A percentile compares a stretch with the other conserved stretches of the same genome.
Conservation (phyloP, 257 asterid genomes). For the Nicotiana noctiflora region DNA sequence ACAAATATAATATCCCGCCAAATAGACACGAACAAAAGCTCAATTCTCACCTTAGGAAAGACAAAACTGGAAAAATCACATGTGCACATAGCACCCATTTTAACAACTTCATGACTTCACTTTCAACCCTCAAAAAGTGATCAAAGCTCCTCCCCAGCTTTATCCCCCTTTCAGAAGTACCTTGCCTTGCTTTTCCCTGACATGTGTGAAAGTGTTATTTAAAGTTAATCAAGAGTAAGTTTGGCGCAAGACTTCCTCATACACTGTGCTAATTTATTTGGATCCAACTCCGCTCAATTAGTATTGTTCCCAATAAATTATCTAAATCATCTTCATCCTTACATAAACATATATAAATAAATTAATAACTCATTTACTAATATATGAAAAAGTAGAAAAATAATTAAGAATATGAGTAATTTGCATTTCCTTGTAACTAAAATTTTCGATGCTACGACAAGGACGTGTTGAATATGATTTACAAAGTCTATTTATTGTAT, state of each 20-base stretch:
- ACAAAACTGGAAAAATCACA: neutral
- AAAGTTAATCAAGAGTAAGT: neutral
- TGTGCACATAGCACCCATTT: neutral
- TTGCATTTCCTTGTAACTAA: no score
- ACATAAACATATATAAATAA: no score
- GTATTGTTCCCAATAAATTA: no score
- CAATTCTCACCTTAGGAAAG: neutral
- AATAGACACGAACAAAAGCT: neutral
- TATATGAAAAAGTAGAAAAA: no score
- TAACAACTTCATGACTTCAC: neutral
- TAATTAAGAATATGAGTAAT: no score
- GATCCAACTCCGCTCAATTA: no score
- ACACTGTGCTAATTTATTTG: neutral
- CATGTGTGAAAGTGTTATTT: neutral
- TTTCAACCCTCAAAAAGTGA: neutral
- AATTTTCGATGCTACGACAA: no score
- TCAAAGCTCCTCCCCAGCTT: neutral
- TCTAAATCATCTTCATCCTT: no score
- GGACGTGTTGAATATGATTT: no score
- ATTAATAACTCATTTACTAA: no score
- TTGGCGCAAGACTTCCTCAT: neutral
- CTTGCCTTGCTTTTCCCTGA: neutral
- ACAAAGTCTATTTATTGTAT: no score
- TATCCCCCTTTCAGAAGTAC: neutral
- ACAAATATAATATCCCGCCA: neutral